Evolutionary conservation across 2,329 filamentous ascomycete species (phyloP).

Genomic region (Cladobotryum protrusum): DNA sequence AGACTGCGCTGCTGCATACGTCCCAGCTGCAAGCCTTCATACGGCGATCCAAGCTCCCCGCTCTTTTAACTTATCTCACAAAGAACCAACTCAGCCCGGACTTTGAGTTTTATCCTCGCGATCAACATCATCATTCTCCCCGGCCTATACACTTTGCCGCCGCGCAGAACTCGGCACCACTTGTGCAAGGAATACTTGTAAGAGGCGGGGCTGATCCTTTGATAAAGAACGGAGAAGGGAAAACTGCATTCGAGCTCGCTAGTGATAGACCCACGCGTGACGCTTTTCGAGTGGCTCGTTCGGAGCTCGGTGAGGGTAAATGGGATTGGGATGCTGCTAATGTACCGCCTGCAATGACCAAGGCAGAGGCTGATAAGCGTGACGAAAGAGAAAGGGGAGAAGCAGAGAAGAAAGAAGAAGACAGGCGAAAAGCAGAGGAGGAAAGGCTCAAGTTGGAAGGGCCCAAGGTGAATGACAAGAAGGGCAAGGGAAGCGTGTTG

Average conservation of each 20-base stretch:
- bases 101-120: slow-evolving; percentile 68
- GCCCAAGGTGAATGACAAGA: slow-evolving; percentile 45
- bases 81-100: slow-evolving; percentile 65
- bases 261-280: slow-evolving; percentile 82
- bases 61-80: slow-evolving; percentile 74
- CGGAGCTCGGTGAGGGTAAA: slow-evolving; percentile 67
- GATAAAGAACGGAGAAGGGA: slow-evolving; percentile 64
- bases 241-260: slow-evolving; percentile 78
- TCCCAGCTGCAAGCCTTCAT: slow-evolving; percentile 83
- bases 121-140: slow-evolving; percentile 71
- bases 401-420: slow-evolving; percentile 60
- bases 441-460: slow-evolving; percentile 65
- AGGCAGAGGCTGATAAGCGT: slow-evolving; percentile 63
- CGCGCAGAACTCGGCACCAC: slow-evolving; percentile 67
- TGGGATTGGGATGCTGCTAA: slow-evolving; percentile 76
- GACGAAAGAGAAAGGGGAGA: slow-evolving; percentile 65
- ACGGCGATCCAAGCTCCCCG: slow-evolving; percentile 82
- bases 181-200: slow-evolving; percentile 70
- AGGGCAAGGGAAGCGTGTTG: slow-evolving; percentile 46
- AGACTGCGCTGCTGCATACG: slow-evolving; percentile 75
- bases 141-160: slow-evolving; percentile 83
- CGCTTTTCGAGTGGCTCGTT: slow-evolving; percentile 82
- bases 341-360: slow-evolving; percentile 65
- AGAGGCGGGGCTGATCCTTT: slow-evolving; percentile 73
- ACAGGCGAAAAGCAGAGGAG: slow-evolving; percentile 67